Evolutionary conservation across 805 yeast species (phyloP), one percentile per base, ranked within the genome.

Genomic region (Ogataea wickerhamii): DNA sequence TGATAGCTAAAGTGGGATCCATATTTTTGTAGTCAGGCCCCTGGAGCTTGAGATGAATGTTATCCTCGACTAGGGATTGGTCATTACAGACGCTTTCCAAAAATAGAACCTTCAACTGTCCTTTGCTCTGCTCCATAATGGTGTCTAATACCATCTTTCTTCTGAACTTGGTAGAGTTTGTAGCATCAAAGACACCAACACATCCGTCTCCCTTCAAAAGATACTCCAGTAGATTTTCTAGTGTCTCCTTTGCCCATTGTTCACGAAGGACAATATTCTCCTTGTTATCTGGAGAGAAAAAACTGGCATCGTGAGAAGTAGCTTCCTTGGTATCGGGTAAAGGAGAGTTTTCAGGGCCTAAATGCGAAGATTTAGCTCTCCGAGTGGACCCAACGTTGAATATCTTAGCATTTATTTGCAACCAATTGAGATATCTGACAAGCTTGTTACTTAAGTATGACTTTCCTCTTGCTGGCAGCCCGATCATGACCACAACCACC

Each of bases 351-450:
- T 86, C 83, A 1, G 93, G 93, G 0, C 93, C 93, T 7, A 74
- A 70, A 40, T 71, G 68, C 23, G 69, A 67, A 10, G 76, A 73
- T 45, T 84, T 88, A 47, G 78, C 76, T 53, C 98, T 72, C 52
- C 98, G 74, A 0, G 97, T 91, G 53, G 93, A 86, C 1, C 98
- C 98, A 21, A 93, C 98, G 55, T 91, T 91, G 68, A 93, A 91
- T 7, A 91, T 89, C 47, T 82, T 73, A 43, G 95, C 81, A 49
- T 85, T 87, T 52, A 89, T 94, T 63, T 89, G 95, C 27, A 88
- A 75, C 95, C 96, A 91, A 64, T 91, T 91, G 57, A 91, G 68
- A 62, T 87, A 93, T 43, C 98, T 67, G 1, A 94, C 85, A 33
- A 91, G 70, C 58, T 93, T 91, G 61, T 88, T 91, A 36, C 97